Base-by-base conservation (phyloP, 1,139 yeast genomes). In the Candida sojae region DNA sequence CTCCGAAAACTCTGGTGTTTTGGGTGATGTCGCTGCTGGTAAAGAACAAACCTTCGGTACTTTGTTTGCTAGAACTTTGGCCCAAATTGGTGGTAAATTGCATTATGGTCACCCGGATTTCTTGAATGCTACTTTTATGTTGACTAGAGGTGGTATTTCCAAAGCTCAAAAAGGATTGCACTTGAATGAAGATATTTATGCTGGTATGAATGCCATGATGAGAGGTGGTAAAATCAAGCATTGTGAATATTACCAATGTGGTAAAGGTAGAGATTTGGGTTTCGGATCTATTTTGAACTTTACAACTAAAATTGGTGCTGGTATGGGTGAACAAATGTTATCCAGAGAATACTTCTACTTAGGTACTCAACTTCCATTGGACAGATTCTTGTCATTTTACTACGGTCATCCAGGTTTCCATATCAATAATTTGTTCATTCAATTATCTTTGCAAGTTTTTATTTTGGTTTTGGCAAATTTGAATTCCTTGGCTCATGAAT, bases 391-490 rank as follows among this genome's bases (percentile, higher is more conserved):
- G 33, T 77, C 83, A 0, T 78, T 79, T 55, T 79, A 75, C 53
- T 79, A 78, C 60, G 84, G 83, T 0, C 84, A 79, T 56, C 79
- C 82, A 2, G 84, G 84, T 0, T 80, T 79, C 50, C 84, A 80
- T 53, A 63, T 79, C 57, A 80, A 80, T 54, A 79, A 80, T 54
- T 73, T 75, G 4, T 77, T 77, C 57, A 79, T 80, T 43, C 68
- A 78, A 43, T 57, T 78, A n/a, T 77, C 83, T 43, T 85, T 93
- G 62, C 99, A 93, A 75, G 73, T 88, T 68, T 93, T 93, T 71
- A 87, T 91, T 86, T 78, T 95, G 71, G 92, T 93, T 42, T 76
- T 92, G 72, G 88, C 95, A 54, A 93, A 93, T 78, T 82, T 93
- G 80, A 93, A 90, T 66, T 72, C 98, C 34, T 77, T 95, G 67